Base-by-base conservation (phyloP, 208 protist genomes). In the Polymyxa betae region DNA sequence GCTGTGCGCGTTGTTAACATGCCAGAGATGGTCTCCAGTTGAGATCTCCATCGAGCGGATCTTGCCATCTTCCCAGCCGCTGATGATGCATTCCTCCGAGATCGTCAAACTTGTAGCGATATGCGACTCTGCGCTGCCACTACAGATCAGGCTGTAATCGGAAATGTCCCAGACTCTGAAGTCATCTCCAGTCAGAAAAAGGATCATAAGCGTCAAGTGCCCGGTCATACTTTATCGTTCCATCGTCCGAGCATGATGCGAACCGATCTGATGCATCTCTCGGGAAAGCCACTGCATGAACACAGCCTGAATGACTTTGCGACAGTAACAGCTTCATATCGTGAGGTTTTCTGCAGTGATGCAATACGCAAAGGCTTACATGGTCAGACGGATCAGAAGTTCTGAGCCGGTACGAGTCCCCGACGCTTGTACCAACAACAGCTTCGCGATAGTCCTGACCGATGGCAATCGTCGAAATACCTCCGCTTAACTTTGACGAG, bases 21-120 rank as follows among this genome's bases (percentile, higher is more conserved):
- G 35, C 90, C 92, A 95, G 20, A 95, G 35, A 0, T 88, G 24
- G 44, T 95, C 93, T 32, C 93, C 94, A 38, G 82, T 90, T 24
- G 78, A 32, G 35, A 91, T 87, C 40, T 94, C 94, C 32, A 92
- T 78, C 0, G 89, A 89, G 29, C 94, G 90, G 29, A 95, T 88
- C 0, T 16, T 1, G 20, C 94, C 94, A 68, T 95, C 94, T 24
- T 64, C 88, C 94, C 93, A 95, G 29, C 82, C 77, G 24, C 93
- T 94, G 88, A 91, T 88, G 78, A 94, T 93, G 46, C 91, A 88
- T 32, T 94, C 93, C 41, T 38, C 49, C 0, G 88, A 5, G 0
- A 43, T 46, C 41, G 64, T 29, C 32, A 90, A 88, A 41, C 60
- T 89, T 24, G 92, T 41, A n/a, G 93, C 64, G n/a, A 16, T 29